Evolutionary conservation across 1,139 yeast genomes (phyloP).

Genomic region (Suhomyces yuchorum): DNA sequence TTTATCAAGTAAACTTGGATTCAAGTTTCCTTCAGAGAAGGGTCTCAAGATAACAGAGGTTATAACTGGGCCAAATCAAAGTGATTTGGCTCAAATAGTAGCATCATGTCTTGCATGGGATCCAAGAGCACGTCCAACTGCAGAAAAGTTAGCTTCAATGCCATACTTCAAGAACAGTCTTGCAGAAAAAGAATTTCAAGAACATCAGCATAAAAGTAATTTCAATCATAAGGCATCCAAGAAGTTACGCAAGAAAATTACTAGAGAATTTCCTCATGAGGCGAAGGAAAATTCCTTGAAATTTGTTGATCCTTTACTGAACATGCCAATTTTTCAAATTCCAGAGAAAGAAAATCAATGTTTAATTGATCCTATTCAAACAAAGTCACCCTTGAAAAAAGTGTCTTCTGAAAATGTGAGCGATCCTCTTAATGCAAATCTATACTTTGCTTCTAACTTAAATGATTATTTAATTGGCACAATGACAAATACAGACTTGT

Average conservation of each 20-base stretch:
- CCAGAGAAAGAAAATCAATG: neutral
- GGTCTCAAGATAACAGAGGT: slow-evolving; percentile 34
- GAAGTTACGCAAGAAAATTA: neutral
- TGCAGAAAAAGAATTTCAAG: slow-evolving; percentile 2
- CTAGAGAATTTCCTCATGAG: neutral
- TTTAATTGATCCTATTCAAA: neutral
- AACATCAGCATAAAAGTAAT: neutral
- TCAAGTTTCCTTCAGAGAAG: slow-evolving; percentile 49
- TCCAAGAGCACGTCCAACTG: slow-evolving; percentile 56
- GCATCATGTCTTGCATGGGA: slow-evolving; percentile 66
- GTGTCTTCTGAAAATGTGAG: neutral
- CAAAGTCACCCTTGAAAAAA: neutral
- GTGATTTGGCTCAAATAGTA: slow-evolving; percentile 51
- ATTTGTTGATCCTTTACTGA: neutral
- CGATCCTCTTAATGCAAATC: neutral
- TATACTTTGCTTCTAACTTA: neutral
- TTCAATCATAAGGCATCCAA: neutral
- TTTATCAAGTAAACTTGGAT: slow-evolving; percentile 54
- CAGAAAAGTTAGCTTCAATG: slow-evolving; percentile 46
- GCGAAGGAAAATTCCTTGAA: neutral
- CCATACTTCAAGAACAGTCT: slow-evolving; percentile 53
- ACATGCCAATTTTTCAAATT: neutral
- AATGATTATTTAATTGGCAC: neutral
- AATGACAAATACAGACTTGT: neutral
- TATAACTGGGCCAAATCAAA: slow-evolving; percentile 26